Percentiles rank a stretch among this genome's conserved stretches.
Conservation (phyloP, 2,329 filamentous ascomycete species). For the Neocucurbitaria cava region DNA sequence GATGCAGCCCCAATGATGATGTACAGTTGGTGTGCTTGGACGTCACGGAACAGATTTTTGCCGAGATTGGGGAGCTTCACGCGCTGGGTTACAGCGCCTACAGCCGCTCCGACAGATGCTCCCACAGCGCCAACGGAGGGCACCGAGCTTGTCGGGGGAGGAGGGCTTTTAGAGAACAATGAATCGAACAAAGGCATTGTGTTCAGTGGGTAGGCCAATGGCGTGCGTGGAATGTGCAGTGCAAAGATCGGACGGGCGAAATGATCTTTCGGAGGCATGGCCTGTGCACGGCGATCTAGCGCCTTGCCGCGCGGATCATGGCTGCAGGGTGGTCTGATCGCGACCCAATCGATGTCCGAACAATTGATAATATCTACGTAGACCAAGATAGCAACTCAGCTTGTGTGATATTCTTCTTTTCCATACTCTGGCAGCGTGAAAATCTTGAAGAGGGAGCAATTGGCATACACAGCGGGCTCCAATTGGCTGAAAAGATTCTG, state of each 20-base stretch:
- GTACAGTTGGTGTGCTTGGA: constrained; percentile 1
- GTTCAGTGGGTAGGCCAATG: neutral
- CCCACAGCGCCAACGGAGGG: neutral
- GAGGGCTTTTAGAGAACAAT: neutral
- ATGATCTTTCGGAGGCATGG: neutral
- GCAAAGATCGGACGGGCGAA: neutral
- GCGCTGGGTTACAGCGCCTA: constrained; percentile 1
- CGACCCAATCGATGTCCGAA: too few species aligned
- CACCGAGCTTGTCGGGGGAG: constrained; percentile 1
- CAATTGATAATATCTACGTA: too few species aligned
- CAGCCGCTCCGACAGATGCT: neutral
- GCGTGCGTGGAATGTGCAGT: neutral
- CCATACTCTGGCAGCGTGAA: too few species aligned
- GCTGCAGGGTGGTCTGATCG: too few species aligned
- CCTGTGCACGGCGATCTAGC: neutral
- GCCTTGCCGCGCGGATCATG: neutral
- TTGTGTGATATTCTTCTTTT: too few species aligned
- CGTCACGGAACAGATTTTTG: neutral
- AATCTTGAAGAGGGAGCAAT: too few species aligned
- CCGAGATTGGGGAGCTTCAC: constrained; percentile 1
- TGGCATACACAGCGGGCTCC: too few species aligned
- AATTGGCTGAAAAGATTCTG: too few species aligned
- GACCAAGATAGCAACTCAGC: too few species aligned
- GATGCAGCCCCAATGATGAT: constrained; percentile 1
- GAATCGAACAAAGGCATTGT: constrained; percentile 5